These are phyloP conservation scores for Clonostachys byssicola DNA, from an alignment of 2,329 filamentous ascomycete species.

Conservation along the genomic window DNA sequence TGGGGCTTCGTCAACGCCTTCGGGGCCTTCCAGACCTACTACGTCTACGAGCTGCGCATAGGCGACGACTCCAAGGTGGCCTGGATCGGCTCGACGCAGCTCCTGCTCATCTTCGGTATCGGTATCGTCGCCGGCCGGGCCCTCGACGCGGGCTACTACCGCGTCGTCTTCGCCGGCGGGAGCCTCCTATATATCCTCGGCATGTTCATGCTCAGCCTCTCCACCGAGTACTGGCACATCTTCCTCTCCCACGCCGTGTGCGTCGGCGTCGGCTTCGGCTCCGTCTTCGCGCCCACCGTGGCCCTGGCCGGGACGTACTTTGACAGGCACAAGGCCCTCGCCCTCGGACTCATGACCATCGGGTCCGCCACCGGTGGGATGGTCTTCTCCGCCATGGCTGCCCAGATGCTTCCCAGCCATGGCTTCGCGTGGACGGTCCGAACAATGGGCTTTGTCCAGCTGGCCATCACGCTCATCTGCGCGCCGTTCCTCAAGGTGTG, in stretches of 20 bases:
- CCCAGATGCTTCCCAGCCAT: not conserved
- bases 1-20: conserved; percentile 39
- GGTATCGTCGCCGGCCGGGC: conserved; percentile 56
- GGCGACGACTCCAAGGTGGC: conserved; percentile 50
- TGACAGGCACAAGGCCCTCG: conserved; percentile 24
- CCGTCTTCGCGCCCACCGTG: conserved; percentile 20
- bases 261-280: conserved; percentile 25
- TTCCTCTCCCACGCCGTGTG: conserved; percentile 31
- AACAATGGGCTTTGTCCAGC: not conserved
- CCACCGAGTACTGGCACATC: conserved; percentile 32
- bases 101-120: conserved; percentile 47
- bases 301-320: conserved; percentile 20
- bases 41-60: conserved; percentile 38
- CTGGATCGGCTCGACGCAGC: conserved; percentile 55
- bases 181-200: conserved; percentile 54
- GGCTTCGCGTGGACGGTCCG: not conserved
- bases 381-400: not conserved
- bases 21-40: conserved; percentile 56
- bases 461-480: conserved; percentile 29
- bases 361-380: conserved; percentile 17
- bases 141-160: conserved; percentile 60
- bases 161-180: conserved; percentile 46
- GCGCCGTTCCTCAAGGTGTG: conserved; percentile 5
- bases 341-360: conserved; percentile 22
- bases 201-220: conserved; percentile 58